Percentiles rank a stretch among this genome's conserved stretches.
These are phyloP conservation scores for Gnaphalium uliginosum DNA, from an alignment of 129 eudicot genomes.

Conservation along the genomic window DNA sequence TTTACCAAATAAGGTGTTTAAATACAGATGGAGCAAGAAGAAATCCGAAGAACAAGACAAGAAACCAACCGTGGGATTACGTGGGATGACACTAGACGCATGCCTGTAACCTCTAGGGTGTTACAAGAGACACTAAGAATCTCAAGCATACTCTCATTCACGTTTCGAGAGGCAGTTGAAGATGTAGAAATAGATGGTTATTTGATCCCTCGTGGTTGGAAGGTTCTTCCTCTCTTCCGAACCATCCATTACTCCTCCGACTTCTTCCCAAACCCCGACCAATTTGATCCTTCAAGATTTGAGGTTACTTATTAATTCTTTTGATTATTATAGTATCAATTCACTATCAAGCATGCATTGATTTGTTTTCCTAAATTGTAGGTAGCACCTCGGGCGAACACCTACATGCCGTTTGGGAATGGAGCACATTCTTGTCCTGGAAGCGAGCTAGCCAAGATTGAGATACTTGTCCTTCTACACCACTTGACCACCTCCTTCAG, in stretches of 20 bases:
- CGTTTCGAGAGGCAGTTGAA: conserved; percentile 85
- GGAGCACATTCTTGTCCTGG: conserved; percentile 93
- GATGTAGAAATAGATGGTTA: conserved; percentile 86
- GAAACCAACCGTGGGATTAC: conserved; percentile 49
- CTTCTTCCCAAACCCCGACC: conserved; percentile 69
- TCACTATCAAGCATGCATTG: not conserved
- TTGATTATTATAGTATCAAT: not conserved
- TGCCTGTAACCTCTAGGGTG: conserved; percentile 66
- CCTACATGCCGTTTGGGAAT: conserved; percentile 82
- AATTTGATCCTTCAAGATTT: conserved; percentile 89
- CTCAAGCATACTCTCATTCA: conserved; percentile 73
- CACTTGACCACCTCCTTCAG: conserved; percentile 67
- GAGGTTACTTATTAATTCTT: conserved; percentile 40
- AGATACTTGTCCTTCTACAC: conserved; percentile 76
- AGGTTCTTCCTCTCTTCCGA: conserved; percentile 90
- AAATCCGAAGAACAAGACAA: conserved; percentile 34
- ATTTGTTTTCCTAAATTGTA: conserved; percentile 21
- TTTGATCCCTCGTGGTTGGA: conserved; percentile 89
- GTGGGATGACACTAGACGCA: conserved; percentile 74
- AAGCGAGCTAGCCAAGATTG: conserved; percentile 81
- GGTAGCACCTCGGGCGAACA: conserved; percentile 72
- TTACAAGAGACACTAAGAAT: conserved; percentile 78
- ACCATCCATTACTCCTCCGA: conserved; percentile 70
- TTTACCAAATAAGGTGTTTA: not conserved
- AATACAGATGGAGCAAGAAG: conserved; percentile 74